Evolutionary conservation across 495 filamentous ascomycete genomes (phyloP).

Genomic region (Tuber borchii): DNA sequence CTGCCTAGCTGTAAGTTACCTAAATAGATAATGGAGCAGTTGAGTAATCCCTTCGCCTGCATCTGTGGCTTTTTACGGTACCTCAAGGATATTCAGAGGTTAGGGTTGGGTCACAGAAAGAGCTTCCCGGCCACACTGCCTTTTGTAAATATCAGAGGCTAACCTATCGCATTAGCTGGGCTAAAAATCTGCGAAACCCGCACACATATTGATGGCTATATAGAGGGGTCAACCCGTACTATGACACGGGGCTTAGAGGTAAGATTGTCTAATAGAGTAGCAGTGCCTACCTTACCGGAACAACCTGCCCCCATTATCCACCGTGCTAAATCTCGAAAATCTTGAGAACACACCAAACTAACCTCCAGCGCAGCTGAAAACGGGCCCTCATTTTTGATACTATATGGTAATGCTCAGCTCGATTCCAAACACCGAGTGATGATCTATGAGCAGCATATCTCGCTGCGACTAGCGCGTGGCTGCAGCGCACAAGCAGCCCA

Average conservation of each 20-base stretch:
- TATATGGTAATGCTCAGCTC: not conserved
- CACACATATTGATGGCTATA: not conserved
- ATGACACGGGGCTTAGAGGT: not conserved
- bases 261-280: not conserved
- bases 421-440: not conserved
- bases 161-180: not conserved
- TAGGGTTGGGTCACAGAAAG: not conserved
- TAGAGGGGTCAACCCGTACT: not conserved
- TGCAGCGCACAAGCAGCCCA: not conserved
- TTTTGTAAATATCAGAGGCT: not conserved
- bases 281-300: not conserved
- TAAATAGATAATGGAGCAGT: not conserved
- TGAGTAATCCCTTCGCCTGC: not conserved
- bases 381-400: not conserved
- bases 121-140: not conserved
- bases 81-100: not conserved
- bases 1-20: not conserved
- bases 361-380: not conserved
- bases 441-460: not conserved
- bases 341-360: not conserved
- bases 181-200: not conserved
- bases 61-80: not conserved
- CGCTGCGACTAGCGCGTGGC: not conserved
- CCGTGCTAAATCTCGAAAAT: not conserved
- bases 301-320: not conserved